Percentiles rank a stretch among this genome's conserved stretches.
Evolutionary conservation across 2,329 filamentous ascomycete genomes (phyloP).

Genomic region (Chaetomiaceae sp.): DNA sequence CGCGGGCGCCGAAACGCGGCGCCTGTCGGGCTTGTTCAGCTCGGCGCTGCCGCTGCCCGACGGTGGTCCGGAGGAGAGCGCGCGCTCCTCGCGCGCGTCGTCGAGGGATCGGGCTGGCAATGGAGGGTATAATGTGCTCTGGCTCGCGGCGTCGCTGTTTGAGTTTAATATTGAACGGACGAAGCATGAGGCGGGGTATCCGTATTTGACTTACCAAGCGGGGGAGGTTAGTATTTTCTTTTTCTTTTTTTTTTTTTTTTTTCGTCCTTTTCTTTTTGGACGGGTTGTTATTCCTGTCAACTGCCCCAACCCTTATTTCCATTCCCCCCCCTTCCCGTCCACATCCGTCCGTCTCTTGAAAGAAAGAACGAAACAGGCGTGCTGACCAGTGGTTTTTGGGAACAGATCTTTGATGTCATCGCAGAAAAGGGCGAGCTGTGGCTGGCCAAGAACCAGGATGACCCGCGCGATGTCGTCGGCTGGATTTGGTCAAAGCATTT

Average conservation of each 20-base stretch:
- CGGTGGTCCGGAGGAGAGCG: conserved; percentile 42
- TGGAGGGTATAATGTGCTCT: conserved; percentile 67
- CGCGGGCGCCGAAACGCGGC: conserved; percentile 35
- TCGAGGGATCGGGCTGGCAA: conserved; percentile 53
- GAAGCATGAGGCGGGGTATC: conserved; percentile 88
- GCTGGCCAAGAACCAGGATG: conserved; percentile 96
- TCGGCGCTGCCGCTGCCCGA: conserved; percentile 81
- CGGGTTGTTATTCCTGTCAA: too few species aligned
- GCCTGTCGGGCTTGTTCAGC: conserved; percentile 75
- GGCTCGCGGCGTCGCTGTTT: conserved; percentile 88
- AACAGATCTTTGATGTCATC: conserved; percentile 79
- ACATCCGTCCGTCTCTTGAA: too few species aligned
- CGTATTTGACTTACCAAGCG: conserved; percentile 90
- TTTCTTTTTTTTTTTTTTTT: not conserved
- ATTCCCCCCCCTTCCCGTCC: too few species aligned
- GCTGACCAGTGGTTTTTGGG: conserved; percentile 7
- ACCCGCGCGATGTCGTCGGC: conserved; percentile 69
- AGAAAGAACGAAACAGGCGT: not conserved
- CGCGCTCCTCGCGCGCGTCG: conserved; percentile 51
- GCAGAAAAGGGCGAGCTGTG: conserved; percentile 96
- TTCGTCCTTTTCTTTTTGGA: not conserved
- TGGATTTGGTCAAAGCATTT: conserved; percentile 99
- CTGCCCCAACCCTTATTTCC: too few species aligned
- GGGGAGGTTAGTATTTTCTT: conserved; percentile 57
- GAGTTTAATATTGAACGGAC: conserved; percentile 95